phyloP scores from a whole-genome alignment of 495 filamentous ascomycete species.

The Tuber calosporum region DNA sequence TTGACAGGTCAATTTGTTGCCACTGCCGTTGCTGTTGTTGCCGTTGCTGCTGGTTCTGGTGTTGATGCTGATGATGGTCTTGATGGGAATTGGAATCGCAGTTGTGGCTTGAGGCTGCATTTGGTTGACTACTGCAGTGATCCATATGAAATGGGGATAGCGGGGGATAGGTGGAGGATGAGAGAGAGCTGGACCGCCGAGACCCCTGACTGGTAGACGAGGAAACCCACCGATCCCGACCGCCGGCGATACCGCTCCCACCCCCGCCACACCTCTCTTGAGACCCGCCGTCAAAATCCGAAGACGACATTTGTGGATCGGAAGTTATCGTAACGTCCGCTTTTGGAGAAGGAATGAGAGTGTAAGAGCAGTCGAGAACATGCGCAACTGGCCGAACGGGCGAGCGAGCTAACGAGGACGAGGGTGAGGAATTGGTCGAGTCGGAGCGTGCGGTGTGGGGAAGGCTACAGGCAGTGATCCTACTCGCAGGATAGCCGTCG shows the following conservation, averaged over 20 bases:
- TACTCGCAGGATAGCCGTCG: constrained; percentile 16
- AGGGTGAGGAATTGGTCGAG: not conserved
- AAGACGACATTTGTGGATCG: constrained; percentile 14
- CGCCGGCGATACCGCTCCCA: constrained; percentile 9
- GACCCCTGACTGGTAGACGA: constrained; percentile 25
- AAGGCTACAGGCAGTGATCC: constrained; percentile 8
- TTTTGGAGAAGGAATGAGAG: constrained; percentile 18
- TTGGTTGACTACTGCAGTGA: constrained; percentile 25
- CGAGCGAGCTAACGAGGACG: constrained; percentile 4
- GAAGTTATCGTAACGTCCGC: constrained; percentile 18
- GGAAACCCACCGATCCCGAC: constrained; percentile 21
- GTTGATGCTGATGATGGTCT: constrained; percentile 17
- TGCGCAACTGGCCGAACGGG: constrained; percentile 2
- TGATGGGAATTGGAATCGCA: constrained; percentile 36
- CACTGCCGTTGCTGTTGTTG: constrained; percentile 25
- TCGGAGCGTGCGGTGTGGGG: not conserved
- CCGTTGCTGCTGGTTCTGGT: constrained; percentile 9
- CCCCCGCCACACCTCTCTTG: constrained; percentile 22
- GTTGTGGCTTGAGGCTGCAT: constrained; percentile 35
- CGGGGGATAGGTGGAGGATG: constrained; percentile 20
- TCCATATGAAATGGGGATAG: constrained; percentile 16
- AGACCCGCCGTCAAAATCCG: constrained; percentile 25
- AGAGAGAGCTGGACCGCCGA: constrained; percentile 19
- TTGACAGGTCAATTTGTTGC: constrained; percentile 39
- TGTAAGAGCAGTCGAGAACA: constrained; percentile 1